phyloP scores from a whole-genome alignment of 2,329 filamentous ascomycete species.

The Arthrobotrys conoides region DNA sequence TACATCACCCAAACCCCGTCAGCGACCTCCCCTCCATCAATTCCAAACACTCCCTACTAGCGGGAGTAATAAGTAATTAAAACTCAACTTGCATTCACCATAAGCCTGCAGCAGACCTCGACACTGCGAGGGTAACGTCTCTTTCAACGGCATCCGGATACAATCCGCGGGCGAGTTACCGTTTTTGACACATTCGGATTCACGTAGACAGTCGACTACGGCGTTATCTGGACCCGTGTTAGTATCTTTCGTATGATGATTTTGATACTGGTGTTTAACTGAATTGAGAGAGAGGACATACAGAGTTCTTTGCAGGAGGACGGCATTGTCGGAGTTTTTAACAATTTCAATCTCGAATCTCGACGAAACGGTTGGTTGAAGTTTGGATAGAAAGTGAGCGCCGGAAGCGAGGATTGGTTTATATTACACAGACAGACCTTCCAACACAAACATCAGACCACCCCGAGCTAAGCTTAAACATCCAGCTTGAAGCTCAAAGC shows the following conservation, averaged over 20 bases:
- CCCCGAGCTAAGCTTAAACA: slow-evolving; percentile 9
- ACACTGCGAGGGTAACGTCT: slow-evolving; percentile 87
- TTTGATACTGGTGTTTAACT: slow-evolving; percentile 41
- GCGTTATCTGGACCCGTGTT: slow-evolving; percentile 77
- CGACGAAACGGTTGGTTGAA: background rate
- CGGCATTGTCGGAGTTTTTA: slow-evolving; percentile 77
- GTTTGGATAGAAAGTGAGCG: background rate
- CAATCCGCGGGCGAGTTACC: slow-evolving; percentile 90
- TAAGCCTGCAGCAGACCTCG: slow-evolving; percentile 94
- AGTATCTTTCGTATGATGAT: background rate
- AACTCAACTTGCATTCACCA: slow-evolving; percentile 82
- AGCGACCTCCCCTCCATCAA: slow-evolving; percentile 2
- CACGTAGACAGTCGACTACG: slow-evolving; percentile 92
- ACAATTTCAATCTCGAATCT: background rate
- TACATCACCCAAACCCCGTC: slow-evolving; percentile 11
- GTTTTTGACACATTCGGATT: slow-evolving; percentile 94
- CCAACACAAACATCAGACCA: slow-evolving; percentile 46
- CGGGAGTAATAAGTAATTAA: slow-evolving; percentile 48
- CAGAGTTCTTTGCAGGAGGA: slow-evolving; percentile 97
- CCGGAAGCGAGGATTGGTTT: background rate
- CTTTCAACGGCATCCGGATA: slow-evolving; percentile 83
- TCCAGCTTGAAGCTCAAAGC: background rate
- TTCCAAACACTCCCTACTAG: no score
- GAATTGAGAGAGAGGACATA: slow-evolving; percentile 73
- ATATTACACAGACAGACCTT: background rate